Evolutionary conservation across 345 rosid species (phyloP).

Genomic region (Populus nigra): DNA sequence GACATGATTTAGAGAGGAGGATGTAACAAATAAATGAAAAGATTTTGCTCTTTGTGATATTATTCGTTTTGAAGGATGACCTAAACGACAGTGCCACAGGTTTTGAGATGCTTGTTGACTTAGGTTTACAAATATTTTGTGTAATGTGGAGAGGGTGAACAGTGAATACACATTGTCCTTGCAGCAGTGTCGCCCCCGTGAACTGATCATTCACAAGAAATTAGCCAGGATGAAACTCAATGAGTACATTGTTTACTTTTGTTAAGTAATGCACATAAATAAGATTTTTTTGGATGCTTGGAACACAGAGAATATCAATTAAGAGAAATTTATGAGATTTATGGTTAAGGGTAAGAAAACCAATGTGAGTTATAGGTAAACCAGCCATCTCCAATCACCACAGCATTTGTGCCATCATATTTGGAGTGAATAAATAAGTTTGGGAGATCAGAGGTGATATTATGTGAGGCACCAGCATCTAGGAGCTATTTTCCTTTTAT

Average conservation of each 20-base stretch:
- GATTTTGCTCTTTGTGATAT: no score
- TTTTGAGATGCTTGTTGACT: no score
- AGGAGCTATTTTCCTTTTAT: background rate
- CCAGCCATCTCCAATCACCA: background rate
- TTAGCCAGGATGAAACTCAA: background rate
- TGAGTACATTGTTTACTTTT: background rate
- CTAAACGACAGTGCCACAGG: no score
- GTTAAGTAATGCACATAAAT: background rate
- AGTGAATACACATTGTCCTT: background rate
- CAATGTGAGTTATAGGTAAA: background rate
- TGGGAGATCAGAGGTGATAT: background rate
- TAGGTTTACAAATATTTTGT: no score
- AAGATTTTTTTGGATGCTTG: background rate
- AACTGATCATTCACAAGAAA: background rate
- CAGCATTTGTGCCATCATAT: background rate
- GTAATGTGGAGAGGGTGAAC: no score
- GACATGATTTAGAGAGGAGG: no score
- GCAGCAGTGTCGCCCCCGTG: background rate
- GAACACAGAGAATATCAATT: background rate
- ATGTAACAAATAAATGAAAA: no score
- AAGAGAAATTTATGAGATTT: background rate
- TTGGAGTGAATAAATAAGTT: background rate
- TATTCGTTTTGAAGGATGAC: no score
- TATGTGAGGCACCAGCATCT: background rate
- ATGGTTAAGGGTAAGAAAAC: background rate